Base-by-base conservation (phyloP, 768 basidiomycete species). In the Psilocybe subaeruginosa region DNA sequence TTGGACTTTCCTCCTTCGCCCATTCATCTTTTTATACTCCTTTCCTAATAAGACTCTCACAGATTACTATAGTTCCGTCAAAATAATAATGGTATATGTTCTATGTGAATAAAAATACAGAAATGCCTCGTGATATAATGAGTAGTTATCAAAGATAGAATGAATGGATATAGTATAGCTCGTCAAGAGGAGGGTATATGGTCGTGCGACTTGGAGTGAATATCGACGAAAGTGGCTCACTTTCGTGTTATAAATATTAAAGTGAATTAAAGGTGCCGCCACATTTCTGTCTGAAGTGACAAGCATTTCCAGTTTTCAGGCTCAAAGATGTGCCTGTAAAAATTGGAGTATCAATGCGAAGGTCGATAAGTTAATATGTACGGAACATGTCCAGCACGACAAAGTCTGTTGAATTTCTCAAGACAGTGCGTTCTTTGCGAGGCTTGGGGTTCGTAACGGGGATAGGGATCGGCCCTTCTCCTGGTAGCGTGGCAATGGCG, bases 401-500 rank as follows among this genome's bases (percentile, higher is more conserved):
- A 43, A 53, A 35, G 4, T 53, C 51, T 35, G 31, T 17, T 4
- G 31, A 1, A 31, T 37, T 35, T 31, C 51, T 53, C 33, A 53
- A 23, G 17, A 35, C 51, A 17, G n/a, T 19, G 11, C 56, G 47
- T 49, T 64, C 62, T 35, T 54, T 33, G 50, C 64, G 63, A 12
- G 60, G 59, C 33, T 56, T 63, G 39, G 66, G 64, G 19, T 60
- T 59, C 1, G 70, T 67, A 46, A 68, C 65, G 27, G 72, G 57
- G 29, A 68, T 56, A 19, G 72, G 72, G 23, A 33, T 31, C 8
- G 70, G 73, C 1, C 72, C 74, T 47, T 64, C 63, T n/a, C 66
- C 64, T 17, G 67, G 67, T 14, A 67, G 58, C 7, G 71, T 73
- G n/a, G 67, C 69, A 16, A 77, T 71, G 5, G 65, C 65, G 27